These are phyloP conservation scores for Dictyostelium capitatum DNA, from an alignment of 78 protist species.

Conservation along the genomic window DNA sequence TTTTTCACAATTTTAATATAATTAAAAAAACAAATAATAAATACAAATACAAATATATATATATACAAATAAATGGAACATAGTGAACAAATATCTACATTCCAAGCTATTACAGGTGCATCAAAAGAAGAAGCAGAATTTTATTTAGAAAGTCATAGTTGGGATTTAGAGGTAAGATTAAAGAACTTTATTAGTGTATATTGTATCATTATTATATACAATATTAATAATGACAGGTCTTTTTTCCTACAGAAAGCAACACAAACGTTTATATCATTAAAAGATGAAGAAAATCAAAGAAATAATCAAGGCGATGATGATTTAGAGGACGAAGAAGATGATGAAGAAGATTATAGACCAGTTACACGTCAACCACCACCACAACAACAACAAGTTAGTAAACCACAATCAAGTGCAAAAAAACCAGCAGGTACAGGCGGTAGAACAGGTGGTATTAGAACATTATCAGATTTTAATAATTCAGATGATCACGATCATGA, in stretches of 20 bases:
- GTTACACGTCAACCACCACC: neutral
- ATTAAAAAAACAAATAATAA: neutral
- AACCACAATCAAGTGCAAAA: neutral
- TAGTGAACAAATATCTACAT: constrained; percentile 18
- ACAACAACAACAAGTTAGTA: neutral
- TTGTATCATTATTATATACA: neutral
- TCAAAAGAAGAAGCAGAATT: constrained; percentile 13
- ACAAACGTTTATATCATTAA: constrained; percentile 13
- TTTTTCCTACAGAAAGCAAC: constrained; percentile 32
- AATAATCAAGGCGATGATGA: neutral
- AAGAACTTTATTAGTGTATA: neutral
- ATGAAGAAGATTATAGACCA: neutral
- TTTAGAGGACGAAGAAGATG: neutral
- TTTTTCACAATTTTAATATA: neutral
- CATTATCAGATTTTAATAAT: constrained; percentile 40
- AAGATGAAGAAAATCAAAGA: constrained; percentile 19
- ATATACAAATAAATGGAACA: neutral
- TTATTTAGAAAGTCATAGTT: constrained; percentile 70
- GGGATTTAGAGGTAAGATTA: constrained; percentile 60
- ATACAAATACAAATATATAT: neutral
- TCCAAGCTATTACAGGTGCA: constrained; percentile 68
- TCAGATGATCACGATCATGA: constrained; percentile 47
- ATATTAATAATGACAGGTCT: no score
- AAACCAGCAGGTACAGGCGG: neutral
- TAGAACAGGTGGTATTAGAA: constrained; percentile 47